Conservation (phyloP, 179 eudicot species). For the Beta macrorhiza region DNA sequence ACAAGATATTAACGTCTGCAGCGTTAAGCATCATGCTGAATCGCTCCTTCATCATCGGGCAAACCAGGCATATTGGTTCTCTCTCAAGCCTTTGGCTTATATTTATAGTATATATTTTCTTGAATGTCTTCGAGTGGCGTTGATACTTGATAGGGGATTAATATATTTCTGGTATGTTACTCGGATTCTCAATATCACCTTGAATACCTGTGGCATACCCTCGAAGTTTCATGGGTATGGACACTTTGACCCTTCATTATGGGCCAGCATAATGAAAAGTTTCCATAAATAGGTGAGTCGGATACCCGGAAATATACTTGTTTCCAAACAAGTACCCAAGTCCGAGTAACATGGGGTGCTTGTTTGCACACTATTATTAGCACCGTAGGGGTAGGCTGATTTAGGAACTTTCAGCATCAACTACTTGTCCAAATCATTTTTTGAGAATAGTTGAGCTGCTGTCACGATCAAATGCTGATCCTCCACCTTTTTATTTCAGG, state of each 20-base stretch:
- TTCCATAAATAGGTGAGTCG: no score
- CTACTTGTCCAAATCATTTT: background rate
- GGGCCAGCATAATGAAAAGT: no score
- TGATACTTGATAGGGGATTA: background rate
- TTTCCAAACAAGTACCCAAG: no score
- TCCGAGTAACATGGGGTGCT: background rate
- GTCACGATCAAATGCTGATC: constrained; percentile 16
- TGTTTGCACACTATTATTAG: background rate
- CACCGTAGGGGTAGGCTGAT: background rate
- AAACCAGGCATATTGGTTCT: constrained; percentile 98
- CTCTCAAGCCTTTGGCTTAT: constrained; percentile 62
- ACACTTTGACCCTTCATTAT: no score
- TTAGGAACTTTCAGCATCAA: background rate
- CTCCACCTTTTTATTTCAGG: constrained; percentile 40
- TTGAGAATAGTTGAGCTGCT: background rate
- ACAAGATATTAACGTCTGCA: constrained; percentile 85
- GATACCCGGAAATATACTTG: no score
- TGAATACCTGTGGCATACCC: no score
- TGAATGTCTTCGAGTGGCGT: constrained; percentile 12
- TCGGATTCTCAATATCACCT: no score
- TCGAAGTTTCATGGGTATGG: no score
- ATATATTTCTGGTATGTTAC: no score
- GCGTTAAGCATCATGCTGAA: constrained; percentile 90
- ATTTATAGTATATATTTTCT: constrained; percentile 1
- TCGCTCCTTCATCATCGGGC: constrained; percentile 92